These are phyloP conservation scores for Ceratobasidium sp. DNA, from an alignment of 1,284 basidiomycete genomes.

Conservation along the genomic window DNA sequence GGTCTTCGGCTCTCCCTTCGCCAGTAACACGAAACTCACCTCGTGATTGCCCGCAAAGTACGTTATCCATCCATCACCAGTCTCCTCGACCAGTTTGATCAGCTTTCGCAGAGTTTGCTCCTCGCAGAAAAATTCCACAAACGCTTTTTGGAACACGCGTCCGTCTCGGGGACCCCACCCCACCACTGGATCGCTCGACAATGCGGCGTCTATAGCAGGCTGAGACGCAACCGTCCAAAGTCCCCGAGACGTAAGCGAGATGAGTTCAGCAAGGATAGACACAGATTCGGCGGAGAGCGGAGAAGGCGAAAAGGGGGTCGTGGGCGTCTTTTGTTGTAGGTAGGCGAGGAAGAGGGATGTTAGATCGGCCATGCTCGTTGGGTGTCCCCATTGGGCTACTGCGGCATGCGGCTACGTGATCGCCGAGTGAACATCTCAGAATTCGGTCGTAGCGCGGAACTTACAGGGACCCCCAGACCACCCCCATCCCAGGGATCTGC, in stretches of 20 bases:
- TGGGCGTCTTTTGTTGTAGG: slow-evolving; percentile 64
- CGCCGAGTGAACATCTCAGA: slow-evolving; percentile 50
- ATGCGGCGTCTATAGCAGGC: slow-evolving; percentile 85
- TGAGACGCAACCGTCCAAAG: slow-evolving; percentile 99
- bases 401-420: slow-evolving; percentile 65
- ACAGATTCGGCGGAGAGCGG: slow-evolving; percentile 87
- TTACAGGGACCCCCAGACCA: slow-evolving; percentile 52
- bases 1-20: no score
- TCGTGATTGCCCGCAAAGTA: slow-evolving; percentile 85
- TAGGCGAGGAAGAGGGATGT: slow-evolving; percentile 82
- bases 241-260: slow-evolving; percentile 74
- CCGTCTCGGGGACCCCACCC: slow-evolving; percentile 94
- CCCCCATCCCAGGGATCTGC: slow-evolving; percentile 66
- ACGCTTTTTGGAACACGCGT: slow-evolving; percentile 97
- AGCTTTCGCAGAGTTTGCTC: slow-evolving; percentile 69
- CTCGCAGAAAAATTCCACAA: slow-evolving; percentile 94
- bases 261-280: slow-evolving; percentile 80
- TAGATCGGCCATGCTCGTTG: slow-evolving; percentile 74
- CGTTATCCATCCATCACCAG: slow-evolving; percentile 72
- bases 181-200: slow-evolving; percentile 76
- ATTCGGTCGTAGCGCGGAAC: slow-evolving; percentile 46
- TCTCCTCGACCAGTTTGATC: slow-evolving; percentile 62
- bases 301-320: slow-evolving; percentile 89
- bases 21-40: no score
- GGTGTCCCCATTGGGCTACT: slow-evolving; percentile 82